Conservation (phyloP, 352 stramenopile species). For the Phytophthora tubulina region DNA sequence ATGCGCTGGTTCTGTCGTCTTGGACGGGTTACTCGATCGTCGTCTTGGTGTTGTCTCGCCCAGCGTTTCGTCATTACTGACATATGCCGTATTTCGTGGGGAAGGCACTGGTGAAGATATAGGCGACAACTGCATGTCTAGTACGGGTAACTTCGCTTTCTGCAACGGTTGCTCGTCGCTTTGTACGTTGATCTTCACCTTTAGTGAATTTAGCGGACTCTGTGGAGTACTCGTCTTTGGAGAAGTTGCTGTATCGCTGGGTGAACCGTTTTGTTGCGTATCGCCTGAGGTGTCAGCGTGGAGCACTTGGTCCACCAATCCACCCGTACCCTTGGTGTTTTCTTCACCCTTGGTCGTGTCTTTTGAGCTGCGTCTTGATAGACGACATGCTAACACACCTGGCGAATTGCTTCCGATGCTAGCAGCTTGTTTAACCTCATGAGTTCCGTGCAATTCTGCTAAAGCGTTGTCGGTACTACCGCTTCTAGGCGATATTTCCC, state of each 20-base stretch:
- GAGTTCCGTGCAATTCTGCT: too few species aligned
- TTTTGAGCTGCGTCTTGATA: constrained; percentile 8
- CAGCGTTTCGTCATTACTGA: constrained; percentile 1
- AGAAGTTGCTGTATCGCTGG: not conserved
- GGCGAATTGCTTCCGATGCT: not conserved
- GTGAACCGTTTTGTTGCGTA: not conserved
- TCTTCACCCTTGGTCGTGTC: not conserved
- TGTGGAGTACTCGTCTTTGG: not conserved
- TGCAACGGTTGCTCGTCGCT: constrained; percentile 4
- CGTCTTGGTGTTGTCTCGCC: not conserved
- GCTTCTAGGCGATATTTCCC: not conserved
- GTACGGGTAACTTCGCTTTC: constrained; percentile 28
- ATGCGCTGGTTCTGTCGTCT: not conserved
- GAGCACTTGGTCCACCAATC: not conserved
- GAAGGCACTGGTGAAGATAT: constrained; percentile 15
- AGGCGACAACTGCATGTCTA: constrained; percentile 28
- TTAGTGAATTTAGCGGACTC: constrained; percentile 3
- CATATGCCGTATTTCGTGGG: not conserved
- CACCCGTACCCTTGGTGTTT: not conserved
- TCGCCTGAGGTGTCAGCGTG: not conserved
- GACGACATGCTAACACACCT: not conserved
- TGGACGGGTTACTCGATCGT: constrained; percentile 14
- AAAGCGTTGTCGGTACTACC: too few species aligned
- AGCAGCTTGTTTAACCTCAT: too few species aligned
- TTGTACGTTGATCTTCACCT: constrained; percentile 2